Evolutionary conservation across 2,329 filamentous ascomycete genomes (phyloP), one percentile per base, ranked within the genome.

Genomic region (Albophoma yamanashiensis): DNA sequence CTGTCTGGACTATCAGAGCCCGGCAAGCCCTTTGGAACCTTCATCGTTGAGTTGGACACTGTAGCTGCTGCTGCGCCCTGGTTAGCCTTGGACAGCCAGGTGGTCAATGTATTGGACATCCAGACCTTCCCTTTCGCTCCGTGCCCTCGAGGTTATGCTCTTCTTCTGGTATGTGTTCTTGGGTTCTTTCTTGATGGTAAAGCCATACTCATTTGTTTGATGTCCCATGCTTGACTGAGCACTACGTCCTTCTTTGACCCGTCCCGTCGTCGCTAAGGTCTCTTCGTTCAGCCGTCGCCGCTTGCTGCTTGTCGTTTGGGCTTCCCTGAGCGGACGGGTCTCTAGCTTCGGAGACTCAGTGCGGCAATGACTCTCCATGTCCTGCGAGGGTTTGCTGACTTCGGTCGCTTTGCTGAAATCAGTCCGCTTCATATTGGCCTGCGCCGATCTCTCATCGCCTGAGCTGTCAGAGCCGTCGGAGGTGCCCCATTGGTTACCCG

Each of bases 381-480:
- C 36, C 22, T 45, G 61, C 45, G 58, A 59, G 38, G 45, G 25
- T 20, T 56, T 63, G 6, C 42, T 56, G 42, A 58, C 20, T 31
- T n/a, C 25, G 38, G 50, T 40, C n/a, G 60, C 34, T 25, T 55
- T 39, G 2, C 52, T 31, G 52, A 78, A 78, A 15, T 39, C 60
- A n/a, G 72, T 75, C 11, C 62, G 64, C 43, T 63, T 68, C 34
- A 79, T 77, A 58, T 69, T 62, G 20, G 65, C 72, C 5, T 65
- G 63, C n/a, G 61, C 60, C 39, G 60, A 63, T 34, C 59, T 60
- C 27, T 72, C 67, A 39, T 71, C 67, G 27, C 65, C 67, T 2
- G 70, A 72, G 56, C 67, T 65, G 34, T 66, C 64, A 12, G 62
- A 67, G 60, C 47, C 58, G 38, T 56, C 11, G 45, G 45, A 31